A percentile compares a stretch with the other conserved stretches of the same genome.
Conservation (phyloP, 371 early-diverging fungal species). For the Actinomortierella ambigua region DNA sequence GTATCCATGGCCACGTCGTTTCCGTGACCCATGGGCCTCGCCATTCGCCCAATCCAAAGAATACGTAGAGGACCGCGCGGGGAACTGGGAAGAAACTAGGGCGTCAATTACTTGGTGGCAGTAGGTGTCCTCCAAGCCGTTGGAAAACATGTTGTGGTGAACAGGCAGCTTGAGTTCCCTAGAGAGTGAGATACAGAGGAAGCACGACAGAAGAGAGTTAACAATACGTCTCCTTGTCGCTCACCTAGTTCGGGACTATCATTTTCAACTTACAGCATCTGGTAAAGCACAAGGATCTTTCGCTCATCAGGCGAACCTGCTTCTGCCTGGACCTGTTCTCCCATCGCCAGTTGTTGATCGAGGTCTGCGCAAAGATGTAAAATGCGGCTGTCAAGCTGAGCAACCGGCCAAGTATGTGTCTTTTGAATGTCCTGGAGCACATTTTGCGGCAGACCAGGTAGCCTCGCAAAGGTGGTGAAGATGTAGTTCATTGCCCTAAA, state of each 20-base stretch:
- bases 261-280: neutral
- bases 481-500: constrained; percentile 17
- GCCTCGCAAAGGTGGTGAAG: constrained; percentile 7
- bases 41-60: constrained; percentile 15
- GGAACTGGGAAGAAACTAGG: constrained; percentile 6
- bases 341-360: constrained; percentile 14
- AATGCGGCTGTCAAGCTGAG: constrained; percentile 2
- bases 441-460: constrained; percentile 1
- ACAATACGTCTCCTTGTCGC: neutral
- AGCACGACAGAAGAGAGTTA: neutral
- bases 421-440: constrained; percentile 7
- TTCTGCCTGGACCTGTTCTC: constrained; percentile 6
- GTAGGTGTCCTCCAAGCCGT: constrained; percentile 16
- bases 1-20: constrained; percentile 15
- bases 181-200: neutral
- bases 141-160: neutral
- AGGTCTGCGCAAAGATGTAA: constrained; percentile 6
- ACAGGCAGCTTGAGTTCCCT: constrained; percentile 4
- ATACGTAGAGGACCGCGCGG: constrained; percentile 6
- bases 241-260: neutral
- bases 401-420: neutral
- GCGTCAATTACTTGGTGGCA: constrained; percentile 15
- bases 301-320: neutral
- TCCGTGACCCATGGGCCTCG: constrained; percentile 10
- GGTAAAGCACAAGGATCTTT: neutral